phyloP scores from a whole-genome alignment of 1,284 basidiomycete genomes.

The Boletus chippewaensis region DNA sequence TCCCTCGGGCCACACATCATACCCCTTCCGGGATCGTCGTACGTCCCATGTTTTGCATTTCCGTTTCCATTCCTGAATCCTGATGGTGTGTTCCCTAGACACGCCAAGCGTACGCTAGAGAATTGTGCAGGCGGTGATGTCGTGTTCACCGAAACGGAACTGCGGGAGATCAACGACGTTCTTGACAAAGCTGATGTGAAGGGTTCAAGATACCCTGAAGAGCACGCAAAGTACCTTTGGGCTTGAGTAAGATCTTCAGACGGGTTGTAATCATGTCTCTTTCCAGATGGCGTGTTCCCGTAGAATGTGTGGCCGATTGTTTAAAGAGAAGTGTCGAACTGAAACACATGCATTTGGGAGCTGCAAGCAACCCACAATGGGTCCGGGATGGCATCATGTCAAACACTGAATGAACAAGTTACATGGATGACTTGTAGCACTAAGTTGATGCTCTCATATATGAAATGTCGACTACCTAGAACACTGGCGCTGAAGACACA shows the following conservation, averaged over 20 bases:
- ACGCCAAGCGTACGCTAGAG: slow-evolving; percentile 25
- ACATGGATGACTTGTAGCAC: no score
- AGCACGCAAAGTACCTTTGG: slow-evolving; percentile 10
- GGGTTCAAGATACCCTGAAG: slow-evolving; percentile 22
- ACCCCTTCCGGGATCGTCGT: slow-evolving; percentile 31
- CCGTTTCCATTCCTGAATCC: not conserved
- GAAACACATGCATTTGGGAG: no score
- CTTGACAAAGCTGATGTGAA: slow-evolving; percentile 17
- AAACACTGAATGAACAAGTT: no score
- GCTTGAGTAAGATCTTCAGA: not conserved
- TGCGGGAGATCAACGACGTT: slow-evolving; percentile 20
- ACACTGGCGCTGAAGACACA: no score
- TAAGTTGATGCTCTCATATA: no score
- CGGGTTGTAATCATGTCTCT: not conserved
- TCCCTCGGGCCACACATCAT: slow-evolving; percentile 26
- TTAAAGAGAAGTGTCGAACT: no score
- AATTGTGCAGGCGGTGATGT: slow-evolving; percentile 26
- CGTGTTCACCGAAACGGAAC: slow-evolving; percentile 17
- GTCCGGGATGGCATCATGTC: no score
- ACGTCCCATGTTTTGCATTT: not conserved
- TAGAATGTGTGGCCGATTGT: no score
- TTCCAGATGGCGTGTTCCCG: no score
- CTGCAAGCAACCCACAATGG: no score
- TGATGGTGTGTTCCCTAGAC: slow-evolving; percentile 7
- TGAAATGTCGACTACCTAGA: no score